phyloP scores from a whole-genome alignment of 805 yeast species.

The Candida ortonii region DNA sequence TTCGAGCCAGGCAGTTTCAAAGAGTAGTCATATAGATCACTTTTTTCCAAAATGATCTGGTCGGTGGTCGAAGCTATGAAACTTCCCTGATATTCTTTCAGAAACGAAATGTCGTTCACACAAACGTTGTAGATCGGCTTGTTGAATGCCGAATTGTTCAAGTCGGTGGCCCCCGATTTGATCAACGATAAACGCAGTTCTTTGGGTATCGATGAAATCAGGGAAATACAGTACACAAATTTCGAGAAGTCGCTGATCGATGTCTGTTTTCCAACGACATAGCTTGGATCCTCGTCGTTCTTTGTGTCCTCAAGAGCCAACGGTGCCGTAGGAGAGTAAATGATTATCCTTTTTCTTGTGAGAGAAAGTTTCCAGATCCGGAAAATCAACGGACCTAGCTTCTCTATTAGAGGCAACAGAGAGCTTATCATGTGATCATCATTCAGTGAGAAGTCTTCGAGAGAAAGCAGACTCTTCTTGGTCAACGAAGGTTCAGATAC shows the following conservation, averaged over 20 bases:
- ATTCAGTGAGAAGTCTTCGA: conserved; percentile 15
- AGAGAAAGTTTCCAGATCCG: conserved; percentile 62
- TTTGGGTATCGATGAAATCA: conserved; percentile 62
- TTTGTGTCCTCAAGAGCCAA: conserved; percentile 3
- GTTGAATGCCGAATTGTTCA: conserved; percentile 30
- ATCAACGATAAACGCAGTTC: conserved; percentile 38
- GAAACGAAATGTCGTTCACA: conserved; percentile 50
- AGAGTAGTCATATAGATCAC: conserved; percentile 47
- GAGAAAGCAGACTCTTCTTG: conserved; percentile 4
- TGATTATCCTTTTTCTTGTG: conserved; percentile 52
- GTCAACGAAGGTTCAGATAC: conserved; percentile 16
- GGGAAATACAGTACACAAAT: conserved; percentile 55
- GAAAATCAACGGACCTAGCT: conserved; percentile 64
- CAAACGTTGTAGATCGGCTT: conserved; percentile 63
- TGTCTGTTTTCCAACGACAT: conserved; percentile 11
- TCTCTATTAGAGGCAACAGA: conserved; percentile 44
- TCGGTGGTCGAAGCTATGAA: conserved; percentile 67
- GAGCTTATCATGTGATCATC: conserved; percentile 44
- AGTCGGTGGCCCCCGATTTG: conserved; percentile 24
- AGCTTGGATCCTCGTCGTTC: conserved; percentile 7
- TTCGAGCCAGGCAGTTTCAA: conserved; percentile 26
- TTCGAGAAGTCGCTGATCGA: conserved; percentile 42
- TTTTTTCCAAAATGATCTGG: conserved; percentile 56
- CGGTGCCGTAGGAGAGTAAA: conserved; percentile 35
- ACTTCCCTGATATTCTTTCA: conserved; percentile 31